Evolutionary conservation across 169 alveolate species (phyloP).

Genomic region (Eimeria mitis): DNA sequence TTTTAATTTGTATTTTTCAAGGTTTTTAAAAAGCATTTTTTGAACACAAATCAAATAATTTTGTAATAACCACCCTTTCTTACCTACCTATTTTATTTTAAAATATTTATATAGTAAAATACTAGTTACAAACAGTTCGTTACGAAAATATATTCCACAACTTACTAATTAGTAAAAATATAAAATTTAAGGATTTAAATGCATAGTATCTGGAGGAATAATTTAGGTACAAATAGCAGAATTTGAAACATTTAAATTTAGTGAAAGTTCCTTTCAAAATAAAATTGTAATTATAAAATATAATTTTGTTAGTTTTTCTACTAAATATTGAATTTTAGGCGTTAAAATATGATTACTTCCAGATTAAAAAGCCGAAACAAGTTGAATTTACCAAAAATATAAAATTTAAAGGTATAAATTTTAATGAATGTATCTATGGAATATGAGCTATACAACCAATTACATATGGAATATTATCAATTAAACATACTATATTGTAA

Average conservation of each 20-base stretch:
- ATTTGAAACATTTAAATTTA: slow-evolving; percentile 70
- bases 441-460: slow-evolving; percentile 76
- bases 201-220: slow-evolving; percentile 55
- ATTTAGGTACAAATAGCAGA: slow-evolving; percentile 66
- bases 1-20: neutral
- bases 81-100: slow-evolving; percentile 32
- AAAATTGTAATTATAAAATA: neutral
- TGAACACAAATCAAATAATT: slow-evolving; percentile 46
- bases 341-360: slow-evolving; percentile 57
- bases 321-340: slow-evolving; percentile 82
- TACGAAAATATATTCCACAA: slow-evolving; percentile 16
- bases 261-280: slow-evolving; percentile 50
- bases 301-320: slow-evolving; percentile 25
- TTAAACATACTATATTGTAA: slow-evolving; percentile 82
- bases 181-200: slow-evolving; percentile 65
- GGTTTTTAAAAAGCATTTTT: slow-evolving; percentile 22
- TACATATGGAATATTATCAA: slow-evolving; percentile 67
- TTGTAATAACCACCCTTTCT: slow-evolving; percentile 29
- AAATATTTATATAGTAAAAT: slow-evolving; percentile 21
- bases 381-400: slow-evolving; percentile 46
- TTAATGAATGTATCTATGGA: slow-evolving; percentile 68
- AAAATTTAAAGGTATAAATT: slow-evolving; percentile 67
- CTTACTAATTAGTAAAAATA: slow-evolving; percentile 33
- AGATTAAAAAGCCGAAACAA: slow-evolving; percentile 38
- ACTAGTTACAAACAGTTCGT: neutral